Evolutionary conservation across 768 basidiomycete species (phyloP).

Genomic region (Trametes maxima): DNA sequence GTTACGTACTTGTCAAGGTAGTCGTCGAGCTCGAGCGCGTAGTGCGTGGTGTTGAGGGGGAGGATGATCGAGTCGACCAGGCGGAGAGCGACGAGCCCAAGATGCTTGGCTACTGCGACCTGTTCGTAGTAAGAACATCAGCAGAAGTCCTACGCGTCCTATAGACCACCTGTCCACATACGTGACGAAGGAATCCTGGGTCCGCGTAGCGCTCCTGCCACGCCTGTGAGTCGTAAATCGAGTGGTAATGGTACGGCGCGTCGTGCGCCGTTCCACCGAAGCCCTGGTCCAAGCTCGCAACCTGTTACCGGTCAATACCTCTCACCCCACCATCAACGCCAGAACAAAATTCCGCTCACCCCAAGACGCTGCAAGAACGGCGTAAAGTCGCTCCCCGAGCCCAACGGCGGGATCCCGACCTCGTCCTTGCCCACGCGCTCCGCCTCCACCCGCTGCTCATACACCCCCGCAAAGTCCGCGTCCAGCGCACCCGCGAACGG

Average conservation of each 20-base stretch:
- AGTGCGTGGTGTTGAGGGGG: conserved; percentile 72
- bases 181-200: conserved; percentile 62
- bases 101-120: conserved; percentile 57
- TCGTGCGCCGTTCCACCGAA: conserved; percentile 42
- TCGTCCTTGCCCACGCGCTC: conserved; percentile 20
- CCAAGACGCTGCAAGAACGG: conserved; percentile 85
- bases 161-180: conserved; percentile 29
- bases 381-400: conserved; percentile 89
- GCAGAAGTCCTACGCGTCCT: not conserved
- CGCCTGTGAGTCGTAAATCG: conserved; percentile 56
- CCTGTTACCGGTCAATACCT: conserved; percentile 22
- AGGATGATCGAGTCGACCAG: conserved; percentile 55
- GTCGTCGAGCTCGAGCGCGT: conserved; percentile 53
- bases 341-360: conserved; percentile 40
- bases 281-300: conserved; percentile 40
- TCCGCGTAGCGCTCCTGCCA: conserved; percentile 69
- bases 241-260: conserved; percentile 62
- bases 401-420: conserved; percentile 57
- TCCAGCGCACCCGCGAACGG: conserved; percentile 47
- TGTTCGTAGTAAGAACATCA: conserved; percentile 22
- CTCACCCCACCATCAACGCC: conserved; percentile 22
- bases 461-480: conserved; percentile 43
- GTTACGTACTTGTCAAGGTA: conserved; percentile 46
- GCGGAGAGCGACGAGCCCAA: conserved; percentile 56
- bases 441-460: conserved; percentile 37